phyloP scores from a whole-genome alignment of 2,329 filamentous ascomycete genomes.

The Cladosporium sp. region DNA sequence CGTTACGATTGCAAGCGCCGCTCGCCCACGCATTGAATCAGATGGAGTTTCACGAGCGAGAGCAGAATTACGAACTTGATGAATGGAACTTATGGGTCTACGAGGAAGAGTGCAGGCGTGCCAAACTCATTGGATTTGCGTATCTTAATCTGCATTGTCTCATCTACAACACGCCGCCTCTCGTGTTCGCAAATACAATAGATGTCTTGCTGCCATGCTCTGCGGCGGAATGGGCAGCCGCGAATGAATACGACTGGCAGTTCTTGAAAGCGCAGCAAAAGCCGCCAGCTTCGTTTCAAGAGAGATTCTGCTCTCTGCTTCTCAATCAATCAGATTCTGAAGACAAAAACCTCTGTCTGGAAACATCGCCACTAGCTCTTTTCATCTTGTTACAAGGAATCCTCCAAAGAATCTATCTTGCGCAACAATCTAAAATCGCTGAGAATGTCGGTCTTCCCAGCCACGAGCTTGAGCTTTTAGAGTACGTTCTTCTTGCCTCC shows the following conservation, averaged over 20 bases:
- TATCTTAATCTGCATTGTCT: conserved; percentile 38
- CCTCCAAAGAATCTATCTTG: background rate
- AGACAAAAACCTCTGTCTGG: too few species aligned
- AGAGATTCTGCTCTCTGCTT: background rate
- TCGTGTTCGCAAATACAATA: background rate
- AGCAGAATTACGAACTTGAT: background rate
- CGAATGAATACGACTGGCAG: background rate
- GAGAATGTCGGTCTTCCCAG: background rate
- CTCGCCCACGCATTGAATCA: conserved; percentile 35
- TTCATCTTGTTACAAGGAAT: background rate
- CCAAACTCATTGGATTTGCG: conserved; percentile 36
- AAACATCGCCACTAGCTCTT: background rate
- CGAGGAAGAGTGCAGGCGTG: conserved; percentile 33
- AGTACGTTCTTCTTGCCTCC: background rate
- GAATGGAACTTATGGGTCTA: conserved; percentile 28
- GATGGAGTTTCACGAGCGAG: conserved; percentile 3
- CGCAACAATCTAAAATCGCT: background rate
- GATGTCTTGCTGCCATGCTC: background rate
- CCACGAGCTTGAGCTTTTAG: background rate
- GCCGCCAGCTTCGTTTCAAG: background rate
- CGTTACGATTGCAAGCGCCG: conserved; percentile 33
- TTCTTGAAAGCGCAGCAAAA: background rate
- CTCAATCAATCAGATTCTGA: background rate
- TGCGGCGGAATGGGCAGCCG: background rate
- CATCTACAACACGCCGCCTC: conserved; percentile 30